phyloP scores from a whole-genome alignment of 176 grass and related monocot species.

The Otatea glauca region DNA sequence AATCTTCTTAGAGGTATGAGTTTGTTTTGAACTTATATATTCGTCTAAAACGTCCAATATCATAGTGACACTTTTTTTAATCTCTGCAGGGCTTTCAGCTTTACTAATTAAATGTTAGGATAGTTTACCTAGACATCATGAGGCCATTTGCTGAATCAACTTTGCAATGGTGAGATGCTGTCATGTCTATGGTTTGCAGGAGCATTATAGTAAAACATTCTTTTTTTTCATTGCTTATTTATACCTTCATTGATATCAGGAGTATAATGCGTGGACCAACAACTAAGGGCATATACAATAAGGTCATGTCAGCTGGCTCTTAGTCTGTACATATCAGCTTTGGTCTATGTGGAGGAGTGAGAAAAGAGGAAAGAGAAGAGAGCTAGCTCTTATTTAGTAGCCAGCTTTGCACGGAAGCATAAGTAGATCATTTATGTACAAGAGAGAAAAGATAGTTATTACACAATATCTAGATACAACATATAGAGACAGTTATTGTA shows the following conservation, averaged over 20 bases:
- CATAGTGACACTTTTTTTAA: slow-evolving; percentile 24
- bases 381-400: no score
- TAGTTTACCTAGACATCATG: slow-evolving; percentile 95
- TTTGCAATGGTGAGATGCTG: slow-evolving; percentile 71
- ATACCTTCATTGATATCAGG: slow-evolving; percentile 48
- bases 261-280: slow-evolving; percentile 45
- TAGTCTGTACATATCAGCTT: no score
- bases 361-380: no score
- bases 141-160: slow-evolving; percentile 97
- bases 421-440: no score
- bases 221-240: slow-evolving; percentile 39
- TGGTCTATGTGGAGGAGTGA: no score
- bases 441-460: no score
- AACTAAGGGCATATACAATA: no score
- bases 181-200: slow-evolving; percentile 14
- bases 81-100: slow-evolving; percentile 78
- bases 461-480: no score
- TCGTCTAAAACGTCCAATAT: slow-evolving; percentile 15
- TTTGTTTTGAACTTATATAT: slow-evolving; percentile 33
- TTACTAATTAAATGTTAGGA: slow-evolving; percentile 83
- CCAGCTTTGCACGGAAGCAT: no score
- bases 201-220: slow-evolving; percentile 29
- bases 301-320: no score
- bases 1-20: slow-evolving; percentile 98
- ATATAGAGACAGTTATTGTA: no score